Evolutionary conservation across 192 early-diverging fungal species (phyloP), one percentile per base, ranked within the genome.

Genomic region (Coemansia sp.): DNA sequence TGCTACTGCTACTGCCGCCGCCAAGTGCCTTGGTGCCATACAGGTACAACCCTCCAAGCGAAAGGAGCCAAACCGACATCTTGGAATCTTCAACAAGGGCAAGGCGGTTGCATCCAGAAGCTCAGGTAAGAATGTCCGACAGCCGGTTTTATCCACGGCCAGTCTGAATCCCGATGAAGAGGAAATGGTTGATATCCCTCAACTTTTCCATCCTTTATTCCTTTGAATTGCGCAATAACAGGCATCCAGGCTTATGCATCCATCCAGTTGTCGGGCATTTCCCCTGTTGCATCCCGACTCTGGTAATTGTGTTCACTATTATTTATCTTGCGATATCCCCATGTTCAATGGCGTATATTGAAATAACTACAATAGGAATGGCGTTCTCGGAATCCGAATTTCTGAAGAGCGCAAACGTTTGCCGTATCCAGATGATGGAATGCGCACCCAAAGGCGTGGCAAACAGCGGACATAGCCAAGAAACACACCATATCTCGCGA

Each of bases 81-180:
- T 83, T 46, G 80, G 75, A 11, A 77, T 83, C 35, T 83, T 83
- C 67, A 83, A 71, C 63, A 70, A 69, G 53, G 80, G 80, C 43
- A 77, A 75, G 45, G 75, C 80, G 4, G 80, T 75, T 39, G 80
- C 66, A n/a, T 83, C 80, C 18, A 64, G 57, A 46, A 56, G 43
- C 24, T 21, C 62, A 44, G 72, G 78, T 76, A 75, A 81, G 73
- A 61, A 36, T 26, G 38, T 26, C 44, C 44, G 44, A 18, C 52
- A 23, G 26, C 24, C 24, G 26, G 10, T 53, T 9, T 26, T 16
- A 53, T 53, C 26, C 14, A 26, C 14, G 23, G 51, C 9, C 24
- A 53, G 51, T 16, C 51, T 26, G 24, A 10, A 26, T 26, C 51
- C 23, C 9, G 14, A 18, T 46, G 16, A 46, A 18, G 11, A 46